phyloP scores from a whole-genome alignment of 148 eudicot genomes.

The Amaranthus palmeri region DNA sequence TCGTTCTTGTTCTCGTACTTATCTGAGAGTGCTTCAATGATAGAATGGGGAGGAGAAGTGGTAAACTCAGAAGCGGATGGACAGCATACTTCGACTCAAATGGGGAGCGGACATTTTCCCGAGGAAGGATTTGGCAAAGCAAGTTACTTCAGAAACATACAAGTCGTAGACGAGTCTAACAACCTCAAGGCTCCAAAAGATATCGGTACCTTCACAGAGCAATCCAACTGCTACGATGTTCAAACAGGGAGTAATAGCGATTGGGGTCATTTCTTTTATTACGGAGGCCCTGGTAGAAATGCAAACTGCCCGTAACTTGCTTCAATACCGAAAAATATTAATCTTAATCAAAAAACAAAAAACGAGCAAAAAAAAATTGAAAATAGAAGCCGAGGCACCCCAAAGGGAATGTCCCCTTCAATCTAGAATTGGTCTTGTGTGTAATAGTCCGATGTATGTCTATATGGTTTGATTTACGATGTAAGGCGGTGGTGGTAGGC shows the following conservation, averaged over 20 bases:
- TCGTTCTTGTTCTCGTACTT: slow-evolving; percentile 90
- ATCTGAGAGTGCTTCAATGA: slow-evolving; percentile 95
- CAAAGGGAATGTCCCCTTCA: slow-evolving; percentile 21
- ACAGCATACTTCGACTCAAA: slow-evolving; percentile 84
- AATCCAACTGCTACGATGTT: slow-evolving; percentile 88
- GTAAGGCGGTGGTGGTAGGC: not conserved
- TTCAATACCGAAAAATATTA: slow-evolving; percentile 15
- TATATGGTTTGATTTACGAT: not conserved
- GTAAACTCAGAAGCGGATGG: slow-evolving; percentile 86
- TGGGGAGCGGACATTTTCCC: slow-evolving; percentile 95
- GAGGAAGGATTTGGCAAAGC: slow-evolving; percentile 95
- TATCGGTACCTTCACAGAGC: slow-evolving; percentile 87
- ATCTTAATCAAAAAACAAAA: not conserved
- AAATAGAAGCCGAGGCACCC: slow-evolving; percentile 21
- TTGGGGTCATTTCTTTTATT: slow-evolving; percentile 92
- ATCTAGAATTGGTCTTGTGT: slow-evolving; percentile 13
- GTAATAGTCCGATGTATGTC: slow-evolving; percentile 15
- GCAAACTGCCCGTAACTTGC: slow-evolving; percentile 57
- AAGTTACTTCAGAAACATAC: slow-evolving; percentile 90
- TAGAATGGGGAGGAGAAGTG: slow-evolving; percentile 97
- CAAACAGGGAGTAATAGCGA: slow-evolving; percentile 80
- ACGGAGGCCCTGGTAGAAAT: slow-evolving; percentile 91
- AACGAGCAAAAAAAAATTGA: not conserved
- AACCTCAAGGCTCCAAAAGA: slow-evolving; percentile 86
- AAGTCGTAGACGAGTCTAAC: slow-evolving; percentile 82